Evolutionary conservation across 768 basidiomycete species (phyloP).

Genomic region (Panellus pusillus): DNA sequence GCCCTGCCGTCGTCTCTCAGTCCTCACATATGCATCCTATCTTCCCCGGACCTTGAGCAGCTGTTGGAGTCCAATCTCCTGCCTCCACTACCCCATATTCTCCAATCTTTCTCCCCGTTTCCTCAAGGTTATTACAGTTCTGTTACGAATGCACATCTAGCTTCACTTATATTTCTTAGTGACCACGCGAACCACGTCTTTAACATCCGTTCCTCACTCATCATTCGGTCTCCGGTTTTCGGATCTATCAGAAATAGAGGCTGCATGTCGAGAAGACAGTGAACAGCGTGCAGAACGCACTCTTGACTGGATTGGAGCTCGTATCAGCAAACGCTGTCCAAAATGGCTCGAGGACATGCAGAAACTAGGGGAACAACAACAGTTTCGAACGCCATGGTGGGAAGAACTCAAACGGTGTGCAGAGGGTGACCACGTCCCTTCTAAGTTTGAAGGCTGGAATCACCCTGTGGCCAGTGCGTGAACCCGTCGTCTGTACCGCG

Average conservation of each 20-base stretch:
- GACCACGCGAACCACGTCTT: conserved; percentile 72
- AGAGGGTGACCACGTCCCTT: conserved; percentile 76
- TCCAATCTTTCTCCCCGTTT: conserved; percentile 84
- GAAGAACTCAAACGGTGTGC: conserved; percentile 76
- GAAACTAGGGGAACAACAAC: conserved; percentile 39
- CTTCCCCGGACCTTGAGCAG: conserved; percentile 68
- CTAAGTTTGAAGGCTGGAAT: conserved; percentile 78
- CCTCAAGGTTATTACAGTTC: conserved; percentile 57
- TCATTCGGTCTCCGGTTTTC: conserved; percentile 81
- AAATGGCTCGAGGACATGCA: conserved; percentile 75
- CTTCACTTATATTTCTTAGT: conserved; percentile 43
- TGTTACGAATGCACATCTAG: neutral
- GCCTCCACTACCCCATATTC: conserved; percentile 68
- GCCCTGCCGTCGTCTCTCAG: conserved; percentile 72
- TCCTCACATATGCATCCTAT: conserved; percentile 75
- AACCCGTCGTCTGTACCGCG: neutral
- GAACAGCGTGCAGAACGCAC: conserved; percentile 74
- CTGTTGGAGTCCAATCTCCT: conserved; percentile 59
- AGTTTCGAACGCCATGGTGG: conserved; percentile 77
- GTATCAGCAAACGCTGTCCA: conserved; percentile 60
- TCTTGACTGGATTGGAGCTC: conserved; percentile 84
- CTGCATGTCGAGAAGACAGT: conserved; percentile 75
- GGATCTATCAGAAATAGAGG: conserved; percentile 68
- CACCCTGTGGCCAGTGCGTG: conserved; percentile 78
- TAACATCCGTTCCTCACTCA: conserved; percentile 67